phyloP scores from a whole-genome alignment of 805 yeast genomes.

The Teunomyces funiuensis region DNA sequence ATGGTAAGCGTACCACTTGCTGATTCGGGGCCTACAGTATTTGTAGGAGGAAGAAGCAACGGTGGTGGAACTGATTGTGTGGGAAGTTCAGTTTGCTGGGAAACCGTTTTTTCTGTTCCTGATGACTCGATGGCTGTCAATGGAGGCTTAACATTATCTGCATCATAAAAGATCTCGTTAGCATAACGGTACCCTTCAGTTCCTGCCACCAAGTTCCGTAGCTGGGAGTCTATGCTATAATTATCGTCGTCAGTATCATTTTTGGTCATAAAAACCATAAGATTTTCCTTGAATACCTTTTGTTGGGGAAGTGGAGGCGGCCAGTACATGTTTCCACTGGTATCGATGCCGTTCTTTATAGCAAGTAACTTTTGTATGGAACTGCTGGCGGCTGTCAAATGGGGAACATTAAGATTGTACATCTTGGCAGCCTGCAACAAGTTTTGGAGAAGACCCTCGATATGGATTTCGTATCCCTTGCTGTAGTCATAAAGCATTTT shows the following conservation, averaged over 20 bases:
- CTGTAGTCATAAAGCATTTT: slow-evolving; percentile 14
- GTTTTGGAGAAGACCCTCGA: slow-evolving; percentile 5
- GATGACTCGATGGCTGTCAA: background rate
- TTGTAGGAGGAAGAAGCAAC: background rate
- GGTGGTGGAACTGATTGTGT: background rate
- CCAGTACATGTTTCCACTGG: background rate
- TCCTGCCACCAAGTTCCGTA: slow-evolving; percentile 16
- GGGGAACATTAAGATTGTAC: slow-evolving; percentile 10
- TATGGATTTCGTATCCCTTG: slow-evolving; percentile 12
- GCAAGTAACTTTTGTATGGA: background rate
- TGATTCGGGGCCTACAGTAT: background rate
- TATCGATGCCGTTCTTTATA: background rate
- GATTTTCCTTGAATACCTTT: background rate
- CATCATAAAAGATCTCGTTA: background rate
- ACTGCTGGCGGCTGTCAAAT: slow-evolving; percentile 12
- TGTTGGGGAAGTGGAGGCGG: background rate
- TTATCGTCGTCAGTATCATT: background rate
- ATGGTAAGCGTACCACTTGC: background rate
- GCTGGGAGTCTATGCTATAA: slow-evolving; percentile 11
- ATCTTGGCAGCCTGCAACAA: slow-evolving; percentile 10
- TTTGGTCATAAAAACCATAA: background rate
- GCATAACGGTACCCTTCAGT: slow-evolving; percentile 17
- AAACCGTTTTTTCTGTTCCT: background rate
- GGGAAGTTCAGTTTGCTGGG: background rate
- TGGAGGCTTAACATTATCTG: background rate